Base-by-base conservation (phyloP, 1,284 basidiomycete species). In the Ceratobasidium sp. region DNA sequence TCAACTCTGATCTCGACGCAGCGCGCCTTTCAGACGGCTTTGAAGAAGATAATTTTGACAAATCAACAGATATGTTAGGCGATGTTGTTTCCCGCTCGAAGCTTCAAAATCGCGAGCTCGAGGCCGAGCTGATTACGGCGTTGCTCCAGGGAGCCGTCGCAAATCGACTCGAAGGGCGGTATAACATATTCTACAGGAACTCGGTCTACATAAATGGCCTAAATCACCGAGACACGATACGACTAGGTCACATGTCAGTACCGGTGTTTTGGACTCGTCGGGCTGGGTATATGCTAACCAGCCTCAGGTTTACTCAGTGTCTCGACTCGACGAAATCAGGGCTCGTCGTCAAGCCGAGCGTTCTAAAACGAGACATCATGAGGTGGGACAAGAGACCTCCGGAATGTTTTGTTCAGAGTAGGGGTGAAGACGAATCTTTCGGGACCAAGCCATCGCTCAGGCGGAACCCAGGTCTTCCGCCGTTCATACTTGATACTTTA, bases 251-350 rank as follows among this genome's bases (percentile, higher is more conserved):
- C 40, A 71, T 71, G 69, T 61, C 17, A 7, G 69, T 71, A 3
- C 54, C 38, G 5, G 1, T 17, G 3, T 42, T 42, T 26, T 5
- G 5, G 33, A 9, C 23, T 2, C 42, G 15, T 40, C 15, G 5
- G 38, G 23, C 10, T 7, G 15, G 42, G 13, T 33, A 28, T 20
- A 13, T 33, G 44, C 28, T 56, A 33, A n/a, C 52, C n/a, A 3
- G n/a, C 48, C 10, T 56, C 40, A 79, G 78, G 76, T 77, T 73
- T 48, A 70, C 67, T 23, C 62, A 71, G 50, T 64, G 70, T 28
- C 78, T 79, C 17, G 78, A 79, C 46, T 44, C 78, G 6, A 52
- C 44, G 10, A 79, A 79, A 42, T 79, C 78, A 1, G 78, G 78
- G 1, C 38, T 71, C 3, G 61, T 46, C 7, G 75, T 77, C 40